Conservation (phyloP, 2,329 filamentous ascomycete genomes). For the Neofusicoccum kwambonambiense region DNA sequence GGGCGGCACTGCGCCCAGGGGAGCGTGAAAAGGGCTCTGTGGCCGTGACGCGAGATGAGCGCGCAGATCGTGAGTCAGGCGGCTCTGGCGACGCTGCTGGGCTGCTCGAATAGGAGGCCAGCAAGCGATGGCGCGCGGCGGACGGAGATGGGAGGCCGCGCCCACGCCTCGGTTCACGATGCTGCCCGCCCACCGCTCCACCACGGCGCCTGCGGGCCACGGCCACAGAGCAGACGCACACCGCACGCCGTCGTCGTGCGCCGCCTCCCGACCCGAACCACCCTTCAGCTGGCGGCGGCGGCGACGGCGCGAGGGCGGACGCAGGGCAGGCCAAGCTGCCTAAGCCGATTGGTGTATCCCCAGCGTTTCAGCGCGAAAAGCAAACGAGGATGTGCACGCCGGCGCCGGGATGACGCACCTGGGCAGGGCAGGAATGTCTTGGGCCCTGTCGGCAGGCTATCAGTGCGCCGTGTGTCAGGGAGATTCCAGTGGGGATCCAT, state of each 20-base stretch:
- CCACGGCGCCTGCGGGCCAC: background rate
- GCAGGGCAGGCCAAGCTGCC: conserved; percentile 7
- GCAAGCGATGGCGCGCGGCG: background rate
- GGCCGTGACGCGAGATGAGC: conserved; percentile 1
- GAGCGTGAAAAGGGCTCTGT: background rate
- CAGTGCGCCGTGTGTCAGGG: conserved; percentile 16
- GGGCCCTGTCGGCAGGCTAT: conserved; percentile 3
- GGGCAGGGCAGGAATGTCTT: conserved; percentile 15
- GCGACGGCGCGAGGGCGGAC: background rate
- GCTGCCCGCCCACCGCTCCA: conserved; percentile 1
- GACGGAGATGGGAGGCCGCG: background rate
- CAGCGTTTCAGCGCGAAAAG: conserved; percentile 12
- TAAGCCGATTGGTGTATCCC: conserved; percentile 13
- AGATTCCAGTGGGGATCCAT: conserved; percentile 20
- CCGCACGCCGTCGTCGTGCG: background rate
- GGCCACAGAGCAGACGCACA: background rate
- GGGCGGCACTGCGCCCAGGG: background rate
- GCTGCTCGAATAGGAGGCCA: conserved; percentile 12
- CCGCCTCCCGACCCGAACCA: background rate
- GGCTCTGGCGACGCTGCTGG: background rate
- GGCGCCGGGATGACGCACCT: conserved; percentile 17
- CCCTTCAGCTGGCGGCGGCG: background rate
- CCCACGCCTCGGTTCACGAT: background rate
- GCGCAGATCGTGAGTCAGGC: conserved; percentile 11
- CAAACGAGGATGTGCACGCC: conserved; percentile 14